Conservation (phyloP, 768 basidiomycete species). For the Russula olivacea region DNA sequence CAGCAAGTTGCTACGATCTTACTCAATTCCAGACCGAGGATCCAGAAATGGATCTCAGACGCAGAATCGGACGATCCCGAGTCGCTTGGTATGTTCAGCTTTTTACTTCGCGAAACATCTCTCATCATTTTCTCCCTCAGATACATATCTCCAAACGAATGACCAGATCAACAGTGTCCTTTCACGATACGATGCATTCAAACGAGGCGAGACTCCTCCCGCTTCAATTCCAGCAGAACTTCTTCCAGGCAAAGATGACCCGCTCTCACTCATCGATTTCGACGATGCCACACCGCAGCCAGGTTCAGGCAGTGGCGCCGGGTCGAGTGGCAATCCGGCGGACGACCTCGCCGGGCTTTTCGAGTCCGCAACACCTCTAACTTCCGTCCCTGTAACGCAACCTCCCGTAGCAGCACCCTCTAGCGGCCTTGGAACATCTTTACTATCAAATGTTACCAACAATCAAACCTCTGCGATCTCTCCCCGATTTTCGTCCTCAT, state of each 20-base stretch:
- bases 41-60: slow-evolving; percentile 97
- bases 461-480: too few relatives aligned
- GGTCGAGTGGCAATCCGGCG: slow-evolving; percentile 29
- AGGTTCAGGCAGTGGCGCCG: slow-evolving; percentile 25
- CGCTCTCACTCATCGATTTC: slow-evolving; percentile 67
- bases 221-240: slow-evolving; percentile 61
- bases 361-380: slow-evolving; percentile 28
- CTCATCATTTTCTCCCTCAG: slow-evolving; percentile 36
- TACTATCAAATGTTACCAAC: too few relatives aligned
- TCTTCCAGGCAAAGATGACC: slow-evolving; percentile 33
- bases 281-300: slow-evolving; percentile 44
- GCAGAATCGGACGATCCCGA: slow-evolving; percentile 86
- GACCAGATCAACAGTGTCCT: slow-evolving; percentile 95
- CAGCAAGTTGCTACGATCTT: slow-evolving; percentile 90
- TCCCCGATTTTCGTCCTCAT: too few relatives aligned
- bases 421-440: slow-evolving; percentile 1
- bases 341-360: slow-evolving; percentile 67
- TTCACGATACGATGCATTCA: slow-evolving; percentile 87
- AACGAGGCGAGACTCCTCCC: slow-evolving; percentile 76
- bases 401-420: background rate
- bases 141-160: slow-evolving; percentile 92
- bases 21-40: slow-evolving; percentile 77
- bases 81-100: slow-evolving; percentile 57
- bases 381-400: background rate
- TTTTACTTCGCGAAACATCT: slow-evolving; percentile 8